Base-by-base conservation (phyloP, 768 basidiomycete genomes). In the Hygrophorus pudorinus region DNA sequence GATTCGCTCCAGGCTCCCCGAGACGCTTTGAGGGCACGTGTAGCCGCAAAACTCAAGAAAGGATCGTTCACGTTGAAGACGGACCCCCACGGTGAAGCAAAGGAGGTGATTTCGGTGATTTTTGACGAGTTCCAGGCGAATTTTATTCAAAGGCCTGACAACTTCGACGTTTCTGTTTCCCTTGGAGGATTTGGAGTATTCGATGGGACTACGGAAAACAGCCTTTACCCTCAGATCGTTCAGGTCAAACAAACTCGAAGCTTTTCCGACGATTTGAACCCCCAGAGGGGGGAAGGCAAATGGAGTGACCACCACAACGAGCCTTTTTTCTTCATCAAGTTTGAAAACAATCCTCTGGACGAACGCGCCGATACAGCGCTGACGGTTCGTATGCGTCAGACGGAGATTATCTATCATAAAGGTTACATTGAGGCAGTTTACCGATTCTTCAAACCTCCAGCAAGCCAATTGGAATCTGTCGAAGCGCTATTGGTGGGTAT, bases 361-460 rank as follows among this genome's bases (percentile, higher is more conserved):
- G 80, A 83, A 42, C 78, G 88, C 35, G 91, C 96, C 18, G 94
- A 98, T 58, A 94, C 75, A 54, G 89, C 85, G 1, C 67, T 99
- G 42, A 86, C 85, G 10, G 76, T 93, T 38, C 81, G 80, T 45
- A 85, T 97, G 86, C 78, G 88, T 9, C 85, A 94, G 54, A 85
- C 94, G 81, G 94, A 98, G 63, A 84, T 99, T 50, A 86, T 99
- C 33, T 99, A 99, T 58, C 91, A 97, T 58, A 78, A 71, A 56
- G 90, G 88, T 18, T 97, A 94, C 59, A 73, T 98, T 21, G 96
- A 98, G 65, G 87, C 86, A 2, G 76, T 98, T 16, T 83, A 84
- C 54, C 76, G 72, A 49, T 99, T 98, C 65, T 83, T 99, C 65
- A 87, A 82, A 57, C 94, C 92, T 2, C 94, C 96, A 2, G 81